Evolutionary conservation across 169 alveolate species (phyloP), one percentile per base, ranked within the genome.

Genomic region (Plasmodium fragile): DNA sequence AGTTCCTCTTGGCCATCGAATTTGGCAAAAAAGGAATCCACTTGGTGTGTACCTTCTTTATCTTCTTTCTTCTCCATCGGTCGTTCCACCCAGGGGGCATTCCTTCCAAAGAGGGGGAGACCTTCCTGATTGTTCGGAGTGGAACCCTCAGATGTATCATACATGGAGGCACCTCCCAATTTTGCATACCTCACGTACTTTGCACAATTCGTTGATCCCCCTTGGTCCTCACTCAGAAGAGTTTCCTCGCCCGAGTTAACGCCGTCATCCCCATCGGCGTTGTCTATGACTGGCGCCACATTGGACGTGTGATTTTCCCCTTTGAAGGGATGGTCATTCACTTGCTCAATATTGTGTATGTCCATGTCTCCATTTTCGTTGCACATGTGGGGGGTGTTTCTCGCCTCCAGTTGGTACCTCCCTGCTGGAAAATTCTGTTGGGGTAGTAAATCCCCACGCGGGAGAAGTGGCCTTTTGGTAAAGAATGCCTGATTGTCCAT

Each of bases 1-100:
- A 22, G n/a, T 28, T 25, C 34, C 6, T 18, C 30, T 8, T 28
- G 11, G 41, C n/a, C 39, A 65, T 65, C n/a, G 13, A 65, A 65
- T 65, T 65, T 28, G 36, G 75, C 16, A 8, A 65, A 22, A 65
- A 28, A 28, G 13, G 75, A 1, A 65, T 65, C 75, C 75, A 65
- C 36, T 4, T 65, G 4, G 16, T 65, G 36, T 2, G 36, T 36
- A 65, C 36, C 36, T 22, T 65, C 75, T 28, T 65, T 65, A 65
- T 65, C 75, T 65, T 65, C 75, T 25, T 65, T 65, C n/a, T 65
- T 28, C 75, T 65, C 75, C 30, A 65, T 28, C 5, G 75, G 75
- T 65, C 7, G 75, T 65, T 25, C 41, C 34, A 22, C 30, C 30
- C 30, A 28, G 32, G 82, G 28, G 49, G 41, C 8, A 11, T n/a